Evolutionary conservation across 495 filamentous ascomycete genomes (phyloP), one percentile per base, ranked within the genome.

Genomic region (Pyronema domesticum): DNA sequence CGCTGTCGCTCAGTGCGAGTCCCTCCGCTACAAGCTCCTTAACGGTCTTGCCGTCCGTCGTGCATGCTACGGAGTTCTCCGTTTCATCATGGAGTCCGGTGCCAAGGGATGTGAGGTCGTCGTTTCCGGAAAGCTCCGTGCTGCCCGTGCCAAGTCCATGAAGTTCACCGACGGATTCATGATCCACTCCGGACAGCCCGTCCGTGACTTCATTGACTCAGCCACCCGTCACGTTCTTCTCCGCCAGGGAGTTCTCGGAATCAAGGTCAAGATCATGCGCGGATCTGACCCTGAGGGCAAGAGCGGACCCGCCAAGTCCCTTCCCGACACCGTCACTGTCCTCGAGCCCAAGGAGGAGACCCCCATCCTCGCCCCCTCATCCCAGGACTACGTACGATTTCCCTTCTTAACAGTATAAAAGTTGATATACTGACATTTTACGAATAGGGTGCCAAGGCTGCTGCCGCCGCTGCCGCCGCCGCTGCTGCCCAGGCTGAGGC

Each of bases 191-290:
- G 91, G 91, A 76, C 91, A 96, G 70, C 91, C 91, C 63, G 93
- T 91, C 65, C 89, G 91, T 74, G 91, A 98, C 75, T 98, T 98
- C 78, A 98, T 98, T 73, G 91, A 98, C 78, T 79, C 74, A 67
- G 93, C 91, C 58, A 95, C 88, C 64, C 89, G 91, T 64, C 91
- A 98, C 85, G 91, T 98, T 62, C 88, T 98, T 56, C 88, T 98
- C 70, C 85, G 91, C 74, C 91, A 98, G 77, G 91, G 91, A 82
- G 91, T 98, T 61, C 79, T 98, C 56, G 91, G 91, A 75, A 96
- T 98, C 80, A 98, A 98, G 80, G 91, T 98, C 70, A 98, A 98
- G 88, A 98, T 98, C 77, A 98, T 98, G 91, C 91, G 91, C 71
- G 93, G 93, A 68, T 91, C 84, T 68, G 91, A 98, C 76, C 91